A percentile compares a stretch with the other conserved stretches of the same genome.
These are phyloP conservation scores for Tuber magnatum DNA, from an alignment of 495 filamentous ascomycete species.

Conservation along the genomic window DNA sequence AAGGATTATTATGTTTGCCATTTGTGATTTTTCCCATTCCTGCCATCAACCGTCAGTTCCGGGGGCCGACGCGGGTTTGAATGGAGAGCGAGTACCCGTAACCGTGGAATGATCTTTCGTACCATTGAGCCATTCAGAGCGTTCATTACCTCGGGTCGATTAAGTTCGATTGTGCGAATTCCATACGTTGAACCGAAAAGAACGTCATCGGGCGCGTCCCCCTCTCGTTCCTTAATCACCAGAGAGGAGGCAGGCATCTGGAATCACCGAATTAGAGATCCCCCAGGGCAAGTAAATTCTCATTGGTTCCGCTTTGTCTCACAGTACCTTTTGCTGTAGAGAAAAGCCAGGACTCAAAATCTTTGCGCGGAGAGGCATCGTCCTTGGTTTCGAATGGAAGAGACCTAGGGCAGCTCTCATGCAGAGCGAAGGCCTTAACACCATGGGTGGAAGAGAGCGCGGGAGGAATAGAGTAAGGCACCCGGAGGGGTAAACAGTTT, in stretches of 20 bases:
- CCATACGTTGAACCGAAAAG: slow-evolving; percentile 82
- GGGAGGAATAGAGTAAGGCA: slow-evolving; percentile 12
- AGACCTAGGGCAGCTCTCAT: slow-evolving; percentile 49
- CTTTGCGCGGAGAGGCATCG: slow-evolving; percentile 86
- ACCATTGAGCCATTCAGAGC: slow-evolving; percentile 89
- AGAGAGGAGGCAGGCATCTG: slow-evolving; percentile 54
- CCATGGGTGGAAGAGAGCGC: slow-evolving; percentile 44
- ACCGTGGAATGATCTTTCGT: slow-evolving; percentile 76
- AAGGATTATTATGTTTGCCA: slow-evolving; percentile 87
- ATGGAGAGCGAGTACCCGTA: slow-evolving; percentile 50
- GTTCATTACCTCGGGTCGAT: slow-evolving; percentile 84
- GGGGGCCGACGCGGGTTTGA: neutral
- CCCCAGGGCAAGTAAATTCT: slow-evolving; percentile 14
- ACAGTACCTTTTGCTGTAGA: slow-evolving; percentile 46
- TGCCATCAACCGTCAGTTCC: slow-evolving; percentile 33
- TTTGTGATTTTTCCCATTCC: slow-evolving; percentile 88
- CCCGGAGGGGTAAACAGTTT: neutral
- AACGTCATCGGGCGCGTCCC: slow-evolving; percentile 82
- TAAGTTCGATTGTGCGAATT: slow-evolving; percentile 85
- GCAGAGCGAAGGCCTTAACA: slow-evolving; percentile 48
- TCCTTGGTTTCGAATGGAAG: slow-evolving; percentile 50
- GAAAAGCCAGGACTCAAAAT: slow-evolving; percentile 58
- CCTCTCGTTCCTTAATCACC: slow-evolving; percentile 50
- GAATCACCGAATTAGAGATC: slow-evolving; percentile 2
- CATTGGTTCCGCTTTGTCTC: neutral